phyloP scores from a whole-genome alignment of 2,329 filamentous ascomycete species.

The Hymenoscyphus fructigenus region DNA sequence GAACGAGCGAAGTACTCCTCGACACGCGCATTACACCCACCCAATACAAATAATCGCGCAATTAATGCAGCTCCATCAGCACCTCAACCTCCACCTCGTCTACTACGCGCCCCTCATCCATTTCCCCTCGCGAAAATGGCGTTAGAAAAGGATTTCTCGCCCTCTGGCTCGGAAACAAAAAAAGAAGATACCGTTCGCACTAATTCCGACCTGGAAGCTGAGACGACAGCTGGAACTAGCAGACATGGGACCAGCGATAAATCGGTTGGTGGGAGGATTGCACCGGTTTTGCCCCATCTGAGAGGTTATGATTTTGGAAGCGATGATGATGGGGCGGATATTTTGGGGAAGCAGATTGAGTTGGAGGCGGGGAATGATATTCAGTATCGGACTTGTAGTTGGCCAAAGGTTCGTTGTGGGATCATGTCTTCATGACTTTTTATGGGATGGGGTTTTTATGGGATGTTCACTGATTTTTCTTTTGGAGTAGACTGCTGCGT shows the following conservation, averaged over 20 bases:
- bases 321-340: constrained; percentile 31
- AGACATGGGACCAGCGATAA: constrained; percentile 18
- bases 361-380: constrained; percentile 76
- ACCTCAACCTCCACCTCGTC: constrained; percentile 16
- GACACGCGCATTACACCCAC: constrained; percentile 10
- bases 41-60: background rate
- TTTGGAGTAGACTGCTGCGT: constrained; percentile 66
- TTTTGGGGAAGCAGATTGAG: constrained; percentile 65
- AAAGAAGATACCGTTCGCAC: constrained; percentile 11
- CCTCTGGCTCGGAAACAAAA: constrained; percentile 8
- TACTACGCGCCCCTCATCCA: constrained; percentile 30
- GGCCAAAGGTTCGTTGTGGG: constrained; percentile 67
- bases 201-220: constrained; percentile 17
- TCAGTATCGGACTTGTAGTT: constrained; percentile 89
- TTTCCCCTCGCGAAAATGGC: constrained; percentile 36
- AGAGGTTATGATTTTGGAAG: constrained; percentile 27
- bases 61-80: constrained; percentile 24
- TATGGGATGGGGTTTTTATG: background rate
- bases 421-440: constrained; percentile 5
- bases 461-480: background rate
- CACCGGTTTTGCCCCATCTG: constrained; percentile 36
- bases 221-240: background rate
- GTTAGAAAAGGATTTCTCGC: constrained; percentile 23
- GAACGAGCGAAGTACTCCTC: constrained; percentile 17
- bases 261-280: constrained; percentile 30